phyloP scores from a whole-genome alignment of 2,329 filamentous ascomycete genomes.

The Alternaria atra region DNA sequence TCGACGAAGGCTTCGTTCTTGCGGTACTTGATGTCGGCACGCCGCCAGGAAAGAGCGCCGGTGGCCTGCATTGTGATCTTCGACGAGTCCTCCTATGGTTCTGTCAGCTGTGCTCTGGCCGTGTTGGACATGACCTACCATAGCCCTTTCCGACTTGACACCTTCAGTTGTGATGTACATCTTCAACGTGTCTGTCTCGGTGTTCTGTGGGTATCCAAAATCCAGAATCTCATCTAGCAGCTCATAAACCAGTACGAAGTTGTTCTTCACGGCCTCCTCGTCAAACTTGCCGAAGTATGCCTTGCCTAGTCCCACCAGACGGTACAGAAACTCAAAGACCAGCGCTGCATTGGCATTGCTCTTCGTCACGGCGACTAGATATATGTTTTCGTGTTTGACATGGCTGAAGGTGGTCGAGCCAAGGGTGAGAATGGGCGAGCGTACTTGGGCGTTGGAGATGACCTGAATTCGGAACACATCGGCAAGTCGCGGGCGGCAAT shows the following conservation, averaged over 20 bases:
- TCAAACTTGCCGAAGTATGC: constrained; percentile 99
- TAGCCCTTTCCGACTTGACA: constrained; percentile 86
- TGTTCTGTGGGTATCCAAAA: constrained; percentile 99
- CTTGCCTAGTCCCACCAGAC: constrained; percentile 86
- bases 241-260: constrained; percentile 98
- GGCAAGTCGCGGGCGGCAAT: constrained; percentile 95
- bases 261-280: constrained; percentile 99
- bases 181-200: constrained; percentile 97
- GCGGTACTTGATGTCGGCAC: constrained; percentile 97
- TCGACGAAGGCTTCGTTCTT: constrained; percentile 99
- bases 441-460: constrained; percentile 97
- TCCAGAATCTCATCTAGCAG: constrained; percentile 97
- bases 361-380: constrained; percentile 95
- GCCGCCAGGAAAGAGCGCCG: constrained; percentile 93
- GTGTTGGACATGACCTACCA: constrained; percentile 48
- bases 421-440: constrained; percentile 95
- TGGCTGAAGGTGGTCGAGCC: constrained; percentile 99
- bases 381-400: constrained; percentile 99
- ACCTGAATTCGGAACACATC: constrained; percentile 99
- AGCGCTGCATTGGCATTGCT: constrained; percentile 98
- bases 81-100: constrained; percentile 78
- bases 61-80: constrained; percentile 99
- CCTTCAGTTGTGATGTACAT: constrained; percentile 99
- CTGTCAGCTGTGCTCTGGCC: constrained; percentile 25
- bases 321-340: constrained; percentile 97